Conservation (phyloP, 2,329 filamentous ascomycete species). For the Penicillium sp. region DNA sequence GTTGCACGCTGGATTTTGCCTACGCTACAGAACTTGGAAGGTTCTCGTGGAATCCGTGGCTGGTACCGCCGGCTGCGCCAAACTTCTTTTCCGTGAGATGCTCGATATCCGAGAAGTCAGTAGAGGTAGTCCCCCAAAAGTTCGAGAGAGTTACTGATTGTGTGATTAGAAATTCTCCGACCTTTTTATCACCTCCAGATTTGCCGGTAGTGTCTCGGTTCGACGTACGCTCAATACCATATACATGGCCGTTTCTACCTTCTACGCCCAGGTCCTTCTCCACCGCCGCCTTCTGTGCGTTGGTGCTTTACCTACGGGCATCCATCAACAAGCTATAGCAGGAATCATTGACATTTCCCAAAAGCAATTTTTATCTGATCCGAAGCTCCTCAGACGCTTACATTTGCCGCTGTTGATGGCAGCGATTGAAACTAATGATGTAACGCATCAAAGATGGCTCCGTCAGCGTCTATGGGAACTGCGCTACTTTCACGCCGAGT, state of each 20-base stretch:
- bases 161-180: slow-evolving; percentile 34
- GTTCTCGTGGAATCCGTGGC: slow-evolving; percentile 23
- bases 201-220: slow-evolving; percentile 28
- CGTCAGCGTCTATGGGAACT: slow-evolving; percentile 31
- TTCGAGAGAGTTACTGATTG: neutral
- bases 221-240: slow-evolving; percentile 38
- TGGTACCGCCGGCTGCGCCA: slow-evolving; percentile 13
- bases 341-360: slow-evolving; percentile 34
- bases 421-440: slow-evolving; percentile 32
- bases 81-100: slow-evolving; percentile 27
- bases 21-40: slow-evolving; percentile 33
- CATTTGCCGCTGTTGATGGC: slow-evolving; percentile 38
- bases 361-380: slow-evolving; percentile 33
- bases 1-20: slow-evolving; percentile 28
- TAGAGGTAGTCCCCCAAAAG: neutral
- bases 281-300: slow-evolving; percentile 33
- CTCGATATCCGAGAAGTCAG: slow-evolving; percentile 27
- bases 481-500: slow-evolving; percentile 30
- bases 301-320: slow-evolving; percentile 13
- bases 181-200: slow-evolving; percentile 36
- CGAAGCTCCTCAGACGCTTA: slow-evolving; percentile 31
- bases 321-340: slow-evolving; percentile 30
- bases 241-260: slow-evolving; percentile 34
- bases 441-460: slow-evolving; percentile 31
- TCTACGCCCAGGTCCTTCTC: slow-evolving; percentile 34